These are phyloP conservation scores for Melastoma candidum DNA, from an alignment of 441 rosid species.

Conservation along the genomic window DNA sequence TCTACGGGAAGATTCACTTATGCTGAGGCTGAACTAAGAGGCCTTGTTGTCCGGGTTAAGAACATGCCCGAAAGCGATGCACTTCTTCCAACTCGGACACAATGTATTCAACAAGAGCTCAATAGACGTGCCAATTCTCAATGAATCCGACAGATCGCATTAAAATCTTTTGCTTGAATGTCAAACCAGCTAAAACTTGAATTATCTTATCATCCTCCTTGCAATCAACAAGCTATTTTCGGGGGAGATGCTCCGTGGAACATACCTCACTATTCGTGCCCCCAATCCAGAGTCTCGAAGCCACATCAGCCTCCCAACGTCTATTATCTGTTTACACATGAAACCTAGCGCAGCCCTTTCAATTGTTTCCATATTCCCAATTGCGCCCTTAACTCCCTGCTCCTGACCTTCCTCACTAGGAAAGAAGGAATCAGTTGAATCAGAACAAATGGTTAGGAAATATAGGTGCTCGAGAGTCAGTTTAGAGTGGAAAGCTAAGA, in stretches of 20 bases:
- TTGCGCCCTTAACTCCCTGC: conserved; percentile 40
- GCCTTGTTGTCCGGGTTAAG: conserved; percentile 55
- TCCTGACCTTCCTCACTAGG: conserved; percentile 21
- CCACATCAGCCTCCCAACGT: conserved; percentile 71
- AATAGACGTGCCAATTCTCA: too few species aligned
- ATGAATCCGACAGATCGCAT: too few species aligned
- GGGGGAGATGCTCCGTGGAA: conserved; percentile 57
- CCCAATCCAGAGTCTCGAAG: conserved; percentile 40
- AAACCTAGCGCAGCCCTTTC: conserved; percentile 76
- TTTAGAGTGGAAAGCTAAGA: background rate
- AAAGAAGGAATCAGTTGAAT: too few species aligned
- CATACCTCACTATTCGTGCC: conserved; percentile 54
- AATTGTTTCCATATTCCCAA: conserved; percentile 48
- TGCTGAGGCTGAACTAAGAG: conserved; percentile 31
- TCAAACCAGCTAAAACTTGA: too few species aligned
- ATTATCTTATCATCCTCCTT: conserved; percentile 2
- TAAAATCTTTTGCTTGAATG: too few species aligned
- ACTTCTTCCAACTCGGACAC: conserved; percentile 19
- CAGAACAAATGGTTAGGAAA: too few species aligned
- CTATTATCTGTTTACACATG: conserved; percentile 80
- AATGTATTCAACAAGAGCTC: too few species aligned
- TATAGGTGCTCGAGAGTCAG: too few species aligned
- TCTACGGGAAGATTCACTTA: conserved; percentile 51
- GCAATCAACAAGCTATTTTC: conserved; percentile 72
- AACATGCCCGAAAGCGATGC: conserved; percentile 34